A percentile compares a stretch with the other conserved stretches of the same genome.
Evolutionary conservation across 495 filamentous ascomycete genomes (phyloP).

Genomic region (Amorphotheca resinae): DNA sequence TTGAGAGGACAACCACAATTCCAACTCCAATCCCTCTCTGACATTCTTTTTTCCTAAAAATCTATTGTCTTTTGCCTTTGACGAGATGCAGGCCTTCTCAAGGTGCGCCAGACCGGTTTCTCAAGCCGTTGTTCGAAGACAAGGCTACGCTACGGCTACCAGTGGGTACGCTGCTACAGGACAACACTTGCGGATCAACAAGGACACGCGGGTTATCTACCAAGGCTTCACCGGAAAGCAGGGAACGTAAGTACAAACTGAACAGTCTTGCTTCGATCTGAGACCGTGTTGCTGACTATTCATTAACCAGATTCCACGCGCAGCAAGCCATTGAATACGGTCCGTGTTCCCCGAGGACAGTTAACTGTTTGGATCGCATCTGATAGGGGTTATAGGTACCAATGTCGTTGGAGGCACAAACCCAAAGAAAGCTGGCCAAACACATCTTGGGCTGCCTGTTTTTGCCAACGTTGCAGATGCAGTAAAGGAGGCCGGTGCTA

Average conservation of each 20-base stretch:
- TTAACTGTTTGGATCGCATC: constrained; percentile 9
- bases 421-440: constrained; percentile 90
- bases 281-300: no score
- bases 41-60: constrained; percentile 10
- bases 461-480: constrained; percentile 84
- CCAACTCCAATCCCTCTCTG: constrained; percentile 6
- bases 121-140: constrained; percentile 17
- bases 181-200: constrained; percentile 84
- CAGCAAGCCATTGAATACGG: constrained; percentile 97
- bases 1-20: constrained; percentile 1
- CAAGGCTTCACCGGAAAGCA: constrained; percentile 98
- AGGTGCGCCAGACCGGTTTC: constrained; percentile 19
- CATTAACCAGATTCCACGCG: constrained; percentile 92
- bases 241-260: constrained; percentile 76
- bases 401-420: constrained; percentile 97
- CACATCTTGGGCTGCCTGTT: constrained; percentile 84
- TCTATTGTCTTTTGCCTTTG: constrained; percentile 25
- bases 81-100: constrained; percentile 25
- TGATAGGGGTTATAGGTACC: constrained; percentile 49
- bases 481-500: constrained; percentile 81
- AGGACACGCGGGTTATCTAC: constrained; percentile 85
- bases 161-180: constrained; percentile 70
- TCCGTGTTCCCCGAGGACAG: constrained; percentile 33
- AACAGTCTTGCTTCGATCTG: no score
- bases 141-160: constrained; percentile 25